Base-by-base conservation (phyloP, 2,329 filamentous ascomycete genomes). In the Penicillium sp. region DNA sequence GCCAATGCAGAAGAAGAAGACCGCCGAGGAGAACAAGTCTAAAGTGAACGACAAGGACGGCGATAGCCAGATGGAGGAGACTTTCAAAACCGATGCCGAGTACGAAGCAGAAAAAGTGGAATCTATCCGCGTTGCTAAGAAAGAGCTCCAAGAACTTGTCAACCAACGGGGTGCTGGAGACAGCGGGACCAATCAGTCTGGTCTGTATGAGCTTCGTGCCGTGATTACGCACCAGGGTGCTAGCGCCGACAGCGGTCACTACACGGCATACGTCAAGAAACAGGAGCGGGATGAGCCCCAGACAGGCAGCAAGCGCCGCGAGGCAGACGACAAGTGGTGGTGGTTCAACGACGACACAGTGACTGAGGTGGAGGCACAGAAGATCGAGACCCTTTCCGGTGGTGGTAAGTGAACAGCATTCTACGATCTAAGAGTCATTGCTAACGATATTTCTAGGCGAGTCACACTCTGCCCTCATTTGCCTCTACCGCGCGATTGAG, bases 301-400 rank as follows among this genome's bases (percentile, higher is more conserved):
- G 69, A 90, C 88, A 21, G 72, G 72, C 21, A 91, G 90, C 65
- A 90, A 91, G 79, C 65, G 65, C 45, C 62, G 64, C 6, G 86
- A 85, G 53, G 86, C 89, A 70, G 91, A 96, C 71, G 91, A 96
- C 71, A 96, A 92, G 69, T 99, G 94, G 94, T 99, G 94, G 93
- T 99, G 94, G 93, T 99, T 99, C 83, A 97, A 99, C 75, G 94
- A 99, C 70, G 93, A 99, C 73, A 96, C 92, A 79, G 94, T 99
- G 35, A 87, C 89, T 15, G 94, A 99, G 79, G 94, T 99, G 29
- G 86, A 91, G 17, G 81, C 86, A 27, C 93, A 97, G 68, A 94
- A 96, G 81, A 96, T 99, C 65, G 90, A 93, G 72, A 89, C 88
- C 4, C 83, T 99, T 51, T 85, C 92, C 50, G 96, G 94, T 58